Evolutionary conservation across 768 basidiomycete genomes (phyloP).

Genomic region (Rhizopogon rudus): DNA sequence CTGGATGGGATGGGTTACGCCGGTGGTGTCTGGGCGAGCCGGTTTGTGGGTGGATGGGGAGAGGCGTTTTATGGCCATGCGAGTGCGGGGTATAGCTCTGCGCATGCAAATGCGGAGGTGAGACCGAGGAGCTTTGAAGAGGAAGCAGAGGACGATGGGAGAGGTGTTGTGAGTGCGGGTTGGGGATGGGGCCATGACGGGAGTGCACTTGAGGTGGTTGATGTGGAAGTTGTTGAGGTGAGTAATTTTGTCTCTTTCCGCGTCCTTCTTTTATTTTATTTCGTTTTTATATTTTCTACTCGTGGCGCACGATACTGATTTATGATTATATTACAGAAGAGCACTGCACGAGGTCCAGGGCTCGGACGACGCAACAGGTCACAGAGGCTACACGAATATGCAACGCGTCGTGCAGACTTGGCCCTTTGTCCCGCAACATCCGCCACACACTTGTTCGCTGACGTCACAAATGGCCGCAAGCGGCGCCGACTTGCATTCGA

Average conservation of each 20-base stretch:
- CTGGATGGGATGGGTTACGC: conserved; percentile 19
- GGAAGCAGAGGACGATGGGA: conserved; percentile 50
- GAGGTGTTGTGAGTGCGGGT: conserved; percentile 57
- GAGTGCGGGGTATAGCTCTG: conserved; percentile 20
- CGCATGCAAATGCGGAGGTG: conserved; percentile 6
- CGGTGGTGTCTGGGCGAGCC: conserved; percentile 28
- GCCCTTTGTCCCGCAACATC: conserved; percentile 17
- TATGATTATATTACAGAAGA: conserved; percentile 33
- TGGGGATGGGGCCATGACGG: conserved; percentile 83
- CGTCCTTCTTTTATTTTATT: background rate
- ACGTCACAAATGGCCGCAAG: conserved; percentile 33
- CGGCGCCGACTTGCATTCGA: conserved; percentile 18
- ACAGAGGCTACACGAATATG: conserved; percentile 66
- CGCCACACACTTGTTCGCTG: conserved; percentile 18
- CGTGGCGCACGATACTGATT: background rate
- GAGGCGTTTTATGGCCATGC: conserved; percentile 28
- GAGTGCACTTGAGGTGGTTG: conserved; percentile 66
- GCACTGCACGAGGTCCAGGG: conserved; percentile 47
- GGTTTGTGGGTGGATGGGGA: conserved; percentile 41
- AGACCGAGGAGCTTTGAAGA: conserved; percentile 25
- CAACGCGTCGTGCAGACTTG: conserved; percentile 48
- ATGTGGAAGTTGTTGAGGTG: conserved; percentile 61
- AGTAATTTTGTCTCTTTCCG: conserved; percentile 15
- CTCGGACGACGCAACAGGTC: conserved; percentile 55
- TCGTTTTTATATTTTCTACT: conserved; percentile 1